Evolutionary conservation across 139 green algal species (phyloP), one percentile per base, ranked within the genome.

Genomic region (Pseudopediastrum boryanum): DNA sequence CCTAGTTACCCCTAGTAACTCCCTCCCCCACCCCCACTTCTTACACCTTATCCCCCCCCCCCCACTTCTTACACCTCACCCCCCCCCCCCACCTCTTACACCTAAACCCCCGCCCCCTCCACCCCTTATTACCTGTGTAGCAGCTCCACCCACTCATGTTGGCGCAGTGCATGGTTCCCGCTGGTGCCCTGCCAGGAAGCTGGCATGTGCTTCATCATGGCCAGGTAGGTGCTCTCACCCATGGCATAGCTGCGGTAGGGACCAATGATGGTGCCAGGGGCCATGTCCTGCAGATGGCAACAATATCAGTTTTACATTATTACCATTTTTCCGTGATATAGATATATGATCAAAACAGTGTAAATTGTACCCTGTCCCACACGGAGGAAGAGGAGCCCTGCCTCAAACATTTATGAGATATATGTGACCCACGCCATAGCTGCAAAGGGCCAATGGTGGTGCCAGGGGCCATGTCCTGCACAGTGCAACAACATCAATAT

Each of bases 231-330:
- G 16, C 41, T 61, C 59, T 80, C 31, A 6, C n/a, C 36, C 39
- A 80, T n/a, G 2, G 42, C 42, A 39, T 80, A 80, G 46, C 41
- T 41, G 38, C 73, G 73, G 41, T 36, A 80, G 2, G 73, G 73
- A 9, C 58, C 73, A 25, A 80, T 39, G 19, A 80, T 35, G 3
- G 59, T 73, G 59, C 73, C 73, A 21, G 48, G 12, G 21, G 52
- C 21, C 13, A 80, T 31, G 25, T 73, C 73, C 73, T 80, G 59
- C 72, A 29, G 10, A 31, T 6, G 7, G 54, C 8, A 27, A 6
- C 12, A 27, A 19, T 16, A n/a, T 16, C 19, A 7, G 7, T 6
- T 6, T 25, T 13, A 27, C n/a, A 9, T 25, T 25, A 9, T 9
- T 64, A 38, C 33, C 8, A 64, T 6, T 27, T 9, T 25, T 64